phyloP scores from a whole-genome alignment of 345 rosid species.

The Theobroma cacao region DNA sequence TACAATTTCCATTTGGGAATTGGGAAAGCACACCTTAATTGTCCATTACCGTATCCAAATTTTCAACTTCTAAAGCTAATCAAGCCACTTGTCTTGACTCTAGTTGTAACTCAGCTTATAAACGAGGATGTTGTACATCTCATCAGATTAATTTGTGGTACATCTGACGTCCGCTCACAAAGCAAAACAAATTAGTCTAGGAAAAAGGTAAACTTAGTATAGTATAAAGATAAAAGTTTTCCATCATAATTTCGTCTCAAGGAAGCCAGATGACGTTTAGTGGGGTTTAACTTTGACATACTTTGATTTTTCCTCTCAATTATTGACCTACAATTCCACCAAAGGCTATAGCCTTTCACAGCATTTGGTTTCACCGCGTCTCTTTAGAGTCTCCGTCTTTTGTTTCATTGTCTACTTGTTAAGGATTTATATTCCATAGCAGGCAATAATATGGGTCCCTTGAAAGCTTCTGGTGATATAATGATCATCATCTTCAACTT shows the following conservation, averaged over 20 bases:
- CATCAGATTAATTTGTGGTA: too few relatives aligned
- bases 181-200: too few relatives aligned
- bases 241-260: neutral
- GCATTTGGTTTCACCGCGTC: neutral
- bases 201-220: too few relatives aligned
- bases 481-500: neutral
- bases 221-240: too few relatives aligned
- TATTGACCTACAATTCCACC: constrained; percentile 2
- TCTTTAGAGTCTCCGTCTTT: neutral
- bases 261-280: neutral
- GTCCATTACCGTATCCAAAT: neutral
- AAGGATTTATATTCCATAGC: neutral
- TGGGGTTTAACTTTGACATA: neutral
- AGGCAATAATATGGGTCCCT: neutral
- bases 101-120: too few relatives aligned
- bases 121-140: too few relatives aligned
- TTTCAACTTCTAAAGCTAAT: neutral
- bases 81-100: neutral
- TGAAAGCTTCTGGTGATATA: neutral
- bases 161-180: neutral
- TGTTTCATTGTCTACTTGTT: neutral
- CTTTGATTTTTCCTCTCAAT: neutral
- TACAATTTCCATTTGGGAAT: neutral
- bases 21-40: neutral
- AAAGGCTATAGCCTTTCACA: neutral